Evolutionary conservation across 1,139 yeast species (phyloP).

Genomic region (Nakaseomyces bracarensis): DNA sequence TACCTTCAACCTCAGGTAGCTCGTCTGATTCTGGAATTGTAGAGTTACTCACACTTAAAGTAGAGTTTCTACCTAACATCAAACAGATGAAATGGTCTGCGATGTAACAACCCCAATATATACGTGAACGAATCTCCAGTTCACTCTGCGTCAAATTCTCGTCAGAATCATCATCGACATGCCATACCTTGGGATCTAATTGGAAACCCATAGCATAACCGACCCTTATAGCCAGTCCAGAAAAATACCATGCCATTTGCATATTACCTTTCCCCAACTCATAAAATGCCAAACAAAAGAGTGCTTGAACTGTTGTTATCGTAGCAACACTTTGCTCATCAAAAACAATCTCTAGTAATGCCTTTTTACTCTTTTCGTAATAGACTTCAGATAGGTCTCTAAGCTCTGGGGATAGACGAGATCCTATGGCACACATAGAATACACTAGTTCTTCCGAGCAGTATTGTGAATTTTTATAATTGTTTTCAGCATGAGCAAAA

Average conservation of each 20-base stretch:
- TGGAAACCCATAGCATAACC: conserved; percentile 61
- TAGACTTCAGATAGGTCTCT: conserved; percentile 38
- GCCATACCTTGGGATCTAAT: conserved; percentile 54
- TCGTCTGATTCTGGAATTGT: conserved; percentile 56
- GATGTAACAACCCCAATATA: conserved; percentile 60
- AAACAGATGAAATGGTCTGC: conserved; percentile 58
- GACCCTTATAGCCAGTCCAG: conserved; percentile 59
- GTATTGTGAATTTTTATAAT: conserved; percentile 35
- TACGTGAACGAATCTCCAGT: conserved; percentile 48
- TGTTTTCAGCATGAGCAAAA: conserved; percentile 35
- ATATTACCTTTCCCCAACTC: conserved; percentile 53
- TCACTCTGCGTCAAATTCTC: conserved; percentile 33
- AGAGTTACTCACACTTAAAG: conserved; percentile 49
- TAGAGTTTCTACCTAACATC: conserved; percentile 50
- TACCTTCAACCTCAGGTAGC: conserved; percentile 51
- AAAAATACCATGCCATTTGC: conserved; percentile 54
- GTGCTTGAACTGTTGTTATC: conserved; percentile 40
- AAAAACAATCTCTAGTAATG: conserved; percentile 35
- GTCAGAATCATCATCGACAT: conserved; percentile 23
- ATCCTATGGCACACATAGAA: conserved; percentile 53
- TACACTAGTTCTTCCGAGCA: conserved; percentile 46
- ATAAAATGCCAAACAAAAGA: conserved; percentile 46
- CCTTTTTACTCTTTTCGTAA: conserved; percentile 41
- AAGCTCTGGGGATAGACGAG: conserved; percentile 40
- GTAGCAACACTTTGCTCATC: conserved; percentile 32